Evolutionary conservation across 805 yeast species (phyloP).

Genomic region (Barnettozyma populi): DNA sequence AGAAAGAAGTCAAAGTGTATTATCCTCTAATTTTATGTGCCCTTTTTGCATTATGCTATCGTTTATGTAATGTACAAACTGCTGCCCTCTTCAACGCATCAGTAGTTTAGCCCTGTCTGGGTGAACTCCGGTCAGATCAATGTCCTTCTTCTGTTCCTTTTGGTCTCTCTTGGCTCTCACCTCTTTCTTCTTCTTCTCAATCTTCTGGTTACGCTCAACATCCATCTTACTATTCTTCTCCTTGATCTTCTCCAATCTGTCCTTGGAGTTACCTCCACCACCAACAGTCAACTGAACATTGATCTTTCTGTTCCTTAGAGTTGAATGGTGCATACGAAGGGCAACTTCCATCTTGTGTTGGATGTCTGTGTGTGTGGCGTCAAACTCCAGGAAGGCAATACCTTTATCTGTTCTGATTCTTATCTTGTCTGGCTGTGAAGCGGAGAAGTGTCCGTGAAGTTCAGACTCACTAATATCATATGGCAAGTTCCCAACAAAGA

Average conservation of each 20-base stretch:
- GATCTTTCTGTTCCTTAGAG: slow-evolving; percentile 65
- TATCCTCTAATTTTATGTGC: slow-evolving; percentile 30
- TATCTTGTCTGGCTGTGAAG: slow-evolving; percentile 64
- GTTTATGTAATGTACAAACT: background rate
- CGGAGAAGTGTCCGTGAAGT: slow-evolving; percentile 65
- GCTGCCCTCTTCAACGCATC: slow-evolving; percentile 22
- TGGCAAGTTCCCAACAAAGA: slow-evolving; percentile 90
- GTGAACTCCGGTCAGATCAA: slow-evolving; percentile 35
- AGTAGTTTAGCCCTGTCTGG: slow-evolving; percentile 57
- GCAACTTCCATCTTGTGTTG: slow-evolving; percentile 81
- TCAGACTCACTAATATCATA: slow-evolving; percentile 60
- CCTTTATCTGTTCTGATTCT: slow-evolving; percentile 84
- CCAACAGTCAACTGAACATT: slow-evolving; percentile 97
- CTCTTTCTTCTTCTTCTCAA: slow-evolving; percentile 41
- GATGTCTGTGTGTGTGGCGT: slow-evolving; percentile 48
- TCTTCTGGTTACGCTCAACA: slow-evolving; percentile 60
- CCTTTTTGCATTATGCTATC: background rate
- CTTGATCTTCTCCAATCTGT: slow-evolving; percentile 62
- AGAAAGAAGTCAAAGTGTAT: slow-evolving; percentile 46
- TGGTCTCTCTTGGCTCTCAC: slow-evolving; percentile 25
- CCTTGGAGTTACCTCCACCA: slow-evolving; percentile 88
- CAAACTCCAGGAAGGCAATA: slow-evolving; percentile 87
- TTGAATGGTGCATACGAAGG: slow-evolving; percentile 73
- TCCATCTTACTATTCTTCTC: slow-evolving; percentile 72
- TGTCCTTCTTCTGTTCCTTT: slow-evolving; percentile 22